Base-by-base conservation (phyloP, 2,329 filamentous ascomycete species). In the Aquanectria penicillioides region DNA sequence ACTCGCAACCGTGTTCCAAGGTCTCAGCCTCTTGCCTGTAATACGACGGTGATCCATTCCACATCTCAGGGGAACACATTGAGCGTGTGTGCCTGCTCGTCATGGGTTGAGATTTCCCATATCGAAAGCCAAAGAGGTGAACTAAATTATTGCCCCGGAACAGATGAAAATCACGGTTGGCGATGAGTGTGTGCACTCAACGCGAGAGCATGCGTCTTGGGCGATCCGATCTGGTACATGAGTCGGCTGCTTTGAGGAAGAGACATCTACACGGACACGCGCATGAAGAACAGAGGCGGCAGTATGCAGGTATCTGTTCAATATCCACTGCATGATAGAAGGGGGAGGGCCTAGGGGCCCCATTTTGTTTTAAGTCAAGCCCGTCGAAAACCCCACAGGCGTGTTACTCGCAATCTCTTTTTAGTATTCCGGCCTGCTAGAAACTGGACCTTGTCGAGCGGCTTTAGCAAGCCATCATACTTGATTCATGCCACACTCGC, bases 21-120 rank as follows among this genome's bases (percentile, higher is more conserved):
- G 55, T 58, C 55, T 58, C 55, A 55, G 41, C 41, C 41, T 28
- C 26, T 33, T 41, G 26, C 55, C 55, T 34, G 36, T 41, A 22
- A 53, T 41, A 41, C 33, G 26, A 15, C 29, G 15, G 41, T 38
- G 56, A 37, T 37, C 29, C 49, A 59, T 59, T 59, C 50, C 49
- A 50, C 22, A 18, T 22, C 20, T 4, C 22, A 34, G 11, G 20
- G 7, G 17, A n/a, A 11, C 25, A 23, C 9, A 37, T 11, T 51
- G 28, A 17, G 12, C n/a, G 28, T 15, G 28, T 38, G 31, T 37
- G 15, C 40, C 31, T 34, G 26, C 29, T 23, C 36, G 25, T 5
- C 23, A 25, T 38, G 28, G 23, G 23, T 17, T 34, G 36, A 36
- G 36, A 6, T 28, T 15, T 34, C 26, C n/a, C 20, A 28, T 48